A percentile compares a stretch with the other conserved stretches of the same genome.
Evolutionary conservation across 306 rosid species (phyloP).

Genomic region (Casuarina glauca): DNA sequence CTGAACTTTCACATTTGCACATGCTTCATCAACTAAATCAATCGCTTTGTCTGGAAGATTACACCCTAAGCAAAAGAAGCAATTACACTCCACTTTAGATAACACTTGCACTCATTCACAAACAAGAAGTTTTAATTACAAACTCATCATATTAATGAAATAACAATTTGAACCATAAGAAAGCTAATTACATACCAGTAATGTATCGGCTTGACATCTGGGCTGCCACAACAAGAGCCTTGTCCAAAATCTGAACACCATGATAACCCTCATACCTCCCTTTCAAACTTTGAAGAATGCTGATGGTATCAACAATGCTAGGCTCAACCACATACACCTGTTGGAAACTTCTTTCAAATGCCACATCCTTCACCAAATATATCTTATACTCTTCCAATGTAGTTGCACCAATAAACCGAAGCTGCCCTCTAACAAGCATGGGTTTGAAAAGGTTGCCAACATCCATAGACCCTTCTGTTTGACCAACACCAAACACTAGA

Average conservation of each 20-base stretch:
- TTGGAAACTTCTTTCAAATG: slow-evolving; percentile 90
- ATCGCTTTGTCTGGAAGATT: slow-evolving; percentile 95
- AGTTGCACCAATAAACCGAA: slow-evolving; percentile 90
- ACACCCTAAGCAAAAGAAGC: slow-evolving; percentile 52
- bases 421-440: slow-evolving; percentile 97
- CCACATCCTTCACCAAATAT: slow-evolving; percentile 94
- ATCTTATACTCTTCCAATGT: slow-evolving; percentile 89
- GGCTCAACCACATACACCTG: slow-evolving; percentile 95
- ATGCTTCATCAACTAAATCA: slow-evolving; percentile 88
- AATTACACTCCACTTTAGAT: not conserved
- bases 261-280: slow-evolving; percentile 91
- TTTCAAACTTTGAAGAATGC: slow-evolving; percentile 83
- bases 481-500: slow-evolving; percentile 89
- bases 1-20: slow-evolving; percentile 94
- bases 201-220: slow-evolving; percentile 86
- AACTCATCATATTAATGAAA: not conserved
- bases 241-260: slow-evolving; percentile 81
- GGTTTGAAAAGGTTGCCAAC: slow-evolving; percentile 90
- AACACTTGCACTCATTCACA: not conserved
- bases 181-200: slow-evolving; percentile 47
- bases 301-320: slow-evolving; percentile 70
- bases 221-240: slow-evolving; percentile 83
- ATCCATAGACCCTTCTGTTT: slow-evolving; percentile 94
- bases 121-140: not conserved
- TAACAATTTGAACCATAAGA: too few species aligned